Percentiles rank a stretch among this genome's conserved stretches.
Conservation (phyloP, 495 filamentous ascomycete genomes). For the Annulohypoxylon maeteangense region DNA sequence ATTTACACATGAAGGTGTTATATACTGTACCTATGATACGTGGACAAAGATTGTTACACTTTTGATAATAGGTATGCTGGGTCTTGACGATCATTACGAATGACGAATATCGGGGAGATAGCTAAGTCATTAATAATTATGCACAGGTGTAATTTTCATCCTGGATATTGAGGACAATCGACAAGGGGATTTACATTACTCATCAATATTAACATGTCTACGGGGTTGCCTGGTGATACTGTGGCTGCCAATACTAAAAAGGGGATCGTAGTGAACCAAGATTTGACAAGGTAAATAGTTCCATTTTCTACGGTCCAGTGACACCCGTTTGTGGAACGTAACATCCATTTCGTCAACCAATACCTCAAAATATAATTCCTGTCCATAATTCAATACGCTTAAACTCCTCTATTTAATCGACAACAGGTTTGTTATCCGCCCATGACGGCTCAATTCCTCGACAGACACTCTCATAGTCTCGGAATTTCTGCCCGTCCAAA, state of each 20-base stretch:
- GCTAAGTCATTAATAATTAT: not conserved
- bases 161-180: not conserved
- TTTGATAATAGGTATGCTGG: not conserved
- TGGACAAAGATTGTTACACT: slow-evolving; percentile 6
- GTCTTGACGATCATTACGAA: not conserved
- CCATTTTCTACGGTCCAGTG: not conserved
- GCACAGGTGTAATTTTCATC: not conserved
- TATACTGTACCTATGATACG: slow-evolving; percentile 14
- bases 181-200: no score
- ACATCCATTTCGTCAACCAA: not conserved
- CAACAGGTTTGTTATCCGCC: slow-evolving; percentile 74
- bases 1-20: slow-evolving; percentile 6
- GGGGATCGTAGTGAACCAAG: not conserved
- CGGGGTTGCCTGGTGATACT: no score
- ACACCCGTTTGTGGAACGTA: not conserved
- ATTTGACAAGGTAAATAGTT: not conserved
- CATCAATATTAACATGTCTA: no score
- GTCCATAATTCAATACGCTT: not conserved
- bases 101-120: not conserved
- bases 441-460: slow-evolving; percentile 81
- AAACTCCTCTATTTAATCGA: slow-evolving; percentile 58
- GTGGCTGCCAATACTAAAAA: no score
- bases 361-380: not conserved
- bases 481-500: slow-evolving; percentile 65
- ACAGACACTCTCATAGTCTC: slow-evolving; percentile 87